These are phyloP conservation scores for Trametes villosa DNA, from an alignment of 768 basidiomycete species.

Conservation along the genomic window DNA sequence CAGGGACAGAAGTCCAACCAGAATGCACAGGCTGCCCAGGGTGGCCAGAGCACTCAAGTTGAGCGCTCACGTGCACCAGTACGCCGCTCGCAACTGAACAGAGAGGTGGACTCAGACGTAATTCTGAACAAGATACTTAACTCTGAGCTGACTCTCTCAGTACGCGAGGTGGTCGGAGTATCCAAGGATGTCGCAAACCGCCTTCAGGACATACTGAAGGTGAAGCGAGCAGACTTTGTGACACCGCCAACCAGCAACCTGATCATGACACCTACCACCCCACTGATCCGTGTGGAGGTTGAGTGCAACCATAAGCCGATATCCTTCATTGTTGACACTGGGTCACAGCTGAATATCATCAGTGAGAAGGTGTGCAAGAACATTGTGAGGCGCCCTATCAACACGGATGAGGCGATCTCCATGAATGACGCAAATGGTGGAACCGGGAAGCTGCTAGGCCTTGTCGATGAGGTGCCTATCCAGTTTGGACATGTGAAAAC, in stretches of 20 bases:
- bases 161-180: too few species aligned
- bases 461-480: too few species aligned
- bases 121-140: too few species aligned
- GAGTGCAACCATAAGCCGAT: slow-evolving; percentile 7
- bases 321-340: slow-evolving; percentile 18
- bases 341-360: slow-evolving; percentile 18
- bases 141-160: too few species aligned
- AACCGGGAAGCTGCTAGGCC: slow-evolving; percentile 1
- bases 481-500: too few species aligned
- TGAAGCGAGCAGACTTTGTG: slow-evolving; percentile 3
- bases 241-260: slow-evolving; percentile 14
- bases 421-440: slow-evolving; percentile 23
- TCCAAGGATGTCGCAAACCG: too few species aligned
- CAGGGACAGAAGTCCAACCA: slow-evolving; percentile 6
- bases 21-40: background rate
- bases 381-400: background rate
- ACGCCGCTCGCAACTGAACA: background rate
- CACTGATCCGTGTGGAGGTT: too few species aligned
- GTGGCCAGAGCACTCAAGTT: background rate
- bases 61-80: background rate
- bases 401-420: background rate
- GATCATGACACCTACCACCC: slow-evolving; percentile 4
- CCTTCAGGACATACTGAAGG: background rate
- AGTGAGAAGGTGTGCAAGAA: background rate
- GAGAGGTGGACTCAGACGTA: too few species aligned